Base-by-base conservation (phyloP, 2,329 filamentous ascomycete genomes). In the Calonectria crousiana region DNA sequence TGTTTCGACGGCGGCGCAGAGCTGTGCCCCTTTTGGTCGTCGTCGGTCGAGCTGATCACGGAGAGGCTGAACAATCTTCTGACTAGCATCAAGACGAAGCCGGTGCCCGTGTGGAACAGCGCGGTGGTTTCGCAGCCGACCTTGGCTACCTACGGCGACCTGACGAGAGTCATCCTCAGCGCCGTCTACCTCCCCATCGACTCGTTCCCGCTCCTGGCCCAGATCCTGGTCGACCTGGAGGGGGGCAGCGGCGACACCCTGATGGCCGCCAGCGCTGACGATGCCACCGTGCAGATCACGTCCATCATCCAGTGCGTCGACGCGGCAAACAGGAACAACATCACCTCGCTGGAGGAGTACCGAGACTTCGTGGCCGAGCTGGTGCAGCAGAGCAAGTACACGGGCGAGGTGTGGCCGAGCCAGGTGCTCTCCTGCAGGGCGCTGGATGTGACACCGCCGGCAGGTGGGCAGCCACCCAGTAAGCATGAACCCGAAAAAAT, bases 291-390 rank as follows among this genome's bases (percentile, higher is more conserved):
- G 8, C 30, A 28, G 51, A 53, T 53, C 28, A 65, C 60, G 26
- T 23, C 60, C 60, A 23, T 65, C 38, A 65, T 65, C 20, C 38
- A 65, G 41, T 65, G 60, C 41, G 41, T 65, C 28, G 60, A 65
- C n/a, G 60, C 60, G 1, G 60, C 16, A 49, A 49, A 49, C 38
- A 49, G 60, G 38, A 65, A 65, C 41, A 65, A 65, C 60, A 65
- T 65, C 38, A 65, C 41, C 10, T 49, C 60, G 8, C 60, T 65
- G 10, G 60, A 44, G 3, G 41, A 49, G 6, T 65, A 65, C 60
- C 41, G 60, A 18, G 30, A 65, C 3, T 47, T 32, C 13, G 60
- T 65, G 9, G 28, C 26, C 13, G 38, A 47, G 26, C 41, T 65
- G 4, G 26, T 65, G 18, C 26, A 49, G 38, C 60, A 65, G 30